Evolutionary conservation across 257 asterid species (phyloP), one percentile per base, ranked within the genome.

Genomic region (Henckelia pumila): DNA sequence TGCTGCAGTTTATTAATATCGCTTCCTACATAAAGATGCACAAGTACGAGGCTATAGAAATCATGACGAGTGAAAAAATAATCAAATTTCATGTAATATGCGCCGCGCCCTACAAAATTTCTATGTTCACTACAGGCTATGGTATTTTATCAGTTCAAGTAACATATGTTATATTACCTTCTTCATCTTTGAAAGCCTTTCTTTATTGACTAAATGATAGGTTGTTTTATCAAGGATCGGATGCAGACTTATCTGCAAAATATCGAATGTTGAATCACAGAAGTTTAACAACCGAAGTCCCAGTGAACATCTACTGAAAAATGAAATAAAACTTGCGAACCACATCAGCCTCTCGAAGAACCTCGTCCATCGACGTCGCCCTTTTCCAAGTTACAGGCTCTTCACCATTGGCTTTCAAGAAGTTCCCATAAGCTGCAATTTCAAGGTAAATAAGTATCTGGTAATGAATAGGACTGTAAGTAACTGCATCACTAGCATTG

Each of bases 181-280:
- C 80, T 92, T 92, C 98, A 92, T 92, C 84, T 69, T 63, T n/a
- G 95, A 83, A 29, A 92, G 98, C 20, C 90, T 84, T 81, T 90
- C 92, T 78, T 92, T 92, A 69, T 92, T 92, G 70, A 92, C 89
- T 8, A 92, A 94, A 81, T 92, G 98, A 75, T 84, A 92, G 1
- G 98, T 92, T 47, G 98, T 92, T 79, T 92, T 92, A 67, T 92
- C 98, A 76, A 92, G 80, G 73, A 92, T 71, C 0, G 98, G 98
- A 63, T 92, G 98, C 65, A 92, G 95, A 79, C 98, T 92, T 84
- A 92, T 90, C 98, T 91, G 78, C 66, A 69, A 50, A 72, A 66
- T 68, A 73, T 58, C 17, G 8, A 57, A 62, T 30, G 60, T 14
- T 35, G 20, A 8, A 73, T 56, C 58, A 17, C 8, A 23, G 32